These are phyloP conservation scores for Penicillium turbatum DNA, from an alignment of 495 filamentous ascomycete species.

Conservation along the genomic window DNA sequence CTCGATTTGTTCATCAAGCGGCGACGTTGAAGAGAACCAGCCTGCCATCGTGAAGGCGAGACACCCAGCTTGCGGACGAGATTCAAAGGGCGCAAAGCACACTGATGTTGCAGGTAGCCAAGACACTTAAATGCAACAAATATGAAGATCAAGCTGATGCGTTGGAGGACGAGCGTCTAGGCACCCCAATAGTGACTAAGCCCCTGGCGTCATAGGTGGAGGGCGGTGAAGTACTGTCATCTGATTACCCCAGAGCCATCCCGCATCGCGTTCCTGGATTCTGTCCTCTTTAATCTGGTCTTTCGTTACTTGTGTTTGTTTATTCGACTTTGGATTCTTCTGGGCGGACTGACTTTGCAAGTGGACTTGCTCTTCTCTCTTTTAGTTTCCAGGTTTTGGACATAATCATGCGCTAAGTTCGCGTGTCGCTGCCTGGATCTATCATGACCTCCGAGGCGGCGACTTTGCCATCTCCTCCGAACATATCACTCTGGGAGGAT, in stretches of 20 bases:
- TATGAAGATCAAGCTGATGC: constrained; percentile 14
- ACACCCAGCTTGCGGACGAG: constrained; percentile 3
- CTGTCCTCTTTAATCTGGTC: constrained; percentile 10
- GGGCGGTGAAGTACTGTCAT: constrained; percentile 31
- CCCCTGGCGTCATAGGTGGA: constrained; percentile 33
- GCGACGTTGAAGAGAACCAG: constrained; percentile 85
- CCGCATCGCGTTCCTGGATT: constrained; percentile 21
- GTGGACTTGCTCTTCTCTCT: neutral
- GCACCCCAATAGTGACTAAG: constrained; percentile 28
- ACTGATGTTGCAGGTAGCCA: neutral
- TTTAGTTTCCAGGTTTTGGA: neutral
- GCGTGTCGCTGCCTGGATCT: constrained; percentile 17
- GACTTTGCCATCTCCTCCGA: constrained; percentile 38
- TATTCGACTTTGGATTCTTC: constrained; percentile 4
- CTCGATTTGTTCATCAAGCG: constrained; percentile 94
- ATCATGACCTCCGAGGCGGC: constrained; percentile 46
- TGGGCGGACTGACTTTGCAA: neutral
- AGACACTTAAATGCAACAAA: constrained; percentile 5
- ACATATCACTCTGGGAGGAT: constrained; percentile 37
- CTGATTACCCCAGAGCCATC: constrained; percentile 20
- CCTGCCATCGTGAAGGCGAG: constrained; percentile 64
- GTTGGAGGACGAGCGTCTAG: constrained; percentile 13
- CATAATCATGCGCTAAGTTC: constrained; percentile 28
- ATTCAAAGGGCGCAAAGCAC: neutral
- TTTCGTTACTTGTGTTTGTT: constrained; percentile 9